Evolutionary conservation across 257 asterid species (phyloP).

Genomic region (Craterostigma plantagineum): DNA sequence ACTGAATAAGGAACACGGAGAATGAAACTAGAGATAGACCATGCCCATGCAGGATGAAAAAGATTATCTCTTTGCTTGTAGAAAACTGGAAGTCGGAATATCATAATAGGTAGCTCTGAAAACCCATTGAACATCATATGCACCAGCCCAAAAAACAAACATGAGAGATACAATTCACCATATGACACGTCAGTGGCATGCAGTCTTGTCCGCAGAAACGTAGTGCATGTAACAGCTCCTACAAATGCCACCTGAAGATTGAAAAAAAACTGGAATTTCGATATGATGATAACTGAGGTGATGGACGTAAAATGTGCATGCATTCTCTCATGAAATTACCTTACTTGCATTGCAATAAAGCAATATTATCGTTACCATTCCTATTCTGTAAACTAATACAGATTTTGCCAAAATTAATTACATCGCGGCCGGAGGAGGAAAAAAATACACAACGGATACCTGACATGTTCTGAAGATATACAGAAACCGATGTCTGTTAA

Average conservation of each 20-base stretch:
- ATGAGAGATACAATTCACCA: slow-evolving; percentile 53
- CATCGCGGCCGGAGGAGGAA: too few relatives aligned
- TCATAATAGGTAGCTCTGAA: slow-evolving; percentile 69
- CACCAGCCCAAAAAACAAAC: slow-evolving; percentile 59
- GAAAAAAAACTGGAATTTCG: background rate
- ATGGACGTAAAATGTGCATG: too few relatives aligned
- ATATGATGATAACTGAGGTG: too few relatives aligned
- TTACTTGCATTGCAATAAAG: too few relatives aligned
- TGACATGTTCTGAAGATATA: slow-evolving; percentile 65
- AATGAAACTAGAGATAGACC: slow-evolving; percentile 62
- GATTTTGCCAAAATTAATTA: too few relatives aligned
- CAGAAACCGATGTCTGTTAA: slow-evolving; percentile 50
- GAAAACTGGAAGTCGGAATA: slow-evolving; percentile 79
- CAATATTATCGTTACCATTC: too few relatives aligned
- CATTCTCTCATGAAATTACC: too few relatives aligned
- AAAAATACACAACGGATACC: slow-evolving; percentile 23
- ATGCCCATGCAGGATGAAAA: slow-evolving; percentile 87
- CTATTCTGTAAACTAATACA: too few relatives aligned
- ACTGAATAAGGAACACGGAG: slow-evolving; percentile 72
- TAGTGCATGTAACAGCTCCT: slow-evolving; percentile 57
- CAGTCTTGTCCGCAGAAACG: slow-evolving; percentile 55
- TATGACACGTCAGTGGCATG: slow-evolving; percentile 50
- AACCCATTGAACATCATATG: slow-evolving; percentile 95
- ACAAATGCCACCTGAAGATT: slow-evolving; percentile 69
- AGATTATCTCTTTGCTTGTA: slow-evolving; percentile 83